A percentile compares a stretch with the other conserved stretches of the same genome.
These are phyloP conservation scores for Phytopythium litorale DNA, from an alignment of 352 stramenopile species.

Conservation along the genomic window DNA sequence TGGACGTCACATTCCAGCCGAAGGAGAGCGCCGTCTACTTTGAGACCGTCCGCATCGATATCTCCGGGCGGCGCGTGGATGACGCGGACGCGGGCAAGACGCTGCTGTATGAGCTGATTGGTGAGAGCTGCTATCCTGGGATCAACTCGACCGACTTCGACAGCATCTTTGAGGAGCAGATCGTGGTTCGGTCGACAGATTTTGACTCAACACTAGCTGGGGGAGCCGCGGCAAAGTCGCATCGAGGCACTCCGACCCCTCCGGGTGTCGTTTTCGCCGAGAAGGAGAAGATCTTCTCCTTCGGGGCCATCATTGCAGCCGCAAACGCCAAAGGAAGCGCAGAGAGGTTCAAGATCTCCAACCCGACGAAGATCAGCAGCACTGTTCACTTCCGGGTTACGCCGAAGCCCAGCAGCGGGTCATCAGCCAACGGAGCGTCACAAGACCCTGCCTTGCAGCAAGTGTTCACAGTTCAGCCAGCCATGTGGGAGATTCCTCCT, in stretches of 20 bases:
- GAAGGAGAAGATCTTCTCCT: slow-evolving; percentile 86
- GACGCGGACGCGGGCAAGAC: slow-evolving; percentile 36
- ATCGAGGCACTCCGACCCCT: not conserved
- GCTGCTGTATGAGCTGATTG: slow-evolving; percentile 85
- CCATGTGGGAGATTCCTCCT: slow-evolving; percentile 90
- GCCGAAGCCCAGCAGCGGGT: slow-evolving; percentile 12
- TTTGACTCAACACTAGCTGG: slow-evolving; percentile 17
- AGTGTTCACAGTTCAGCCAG: slow-evolving; percentile 88
- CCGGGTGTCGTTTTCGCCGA: slow-evolving; percentile 74
- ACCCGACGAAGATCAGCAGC: slow-evolving; percentile 93
- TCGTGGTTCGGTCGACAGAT: slow-evolving; percentile 79
- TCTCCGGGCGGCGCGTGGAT: slow-evolving; percentile 68
- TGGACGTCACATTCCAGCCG: slow-evolving; percentile 85
- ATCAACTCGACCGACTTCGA: slow-evolving; percentile 87
- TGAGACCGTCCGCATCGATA: slow-evolving; percentile 63
- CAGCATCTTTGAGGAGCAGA: slow-evolving; percentile 95
- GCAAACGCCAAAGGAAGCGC: slow-evolving; percentile 68
- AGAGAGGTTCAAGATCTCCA: slow-evolving; percentile 94
- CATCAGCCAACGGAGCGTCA: slow-evolving; percentile 8
- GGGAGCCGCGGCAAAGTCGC: not conserved
- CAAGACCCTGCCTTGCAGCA: slow-evolving; percentile 4
- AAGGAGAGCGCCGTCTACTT: slow-evolving; percentile 68
- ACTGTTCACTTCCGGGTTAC: slow-evolving; percentile 82
- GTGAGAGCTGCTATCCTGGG: slow-evolving; percentile 92
- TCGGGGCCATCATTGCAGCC: slow-evolving; percentile 76